These are phyloP conservation scores for Trametes pubescens DNA, from an alignment of 1,284 basidiomycete genomes.

Conservation along the genomic window DNA sequence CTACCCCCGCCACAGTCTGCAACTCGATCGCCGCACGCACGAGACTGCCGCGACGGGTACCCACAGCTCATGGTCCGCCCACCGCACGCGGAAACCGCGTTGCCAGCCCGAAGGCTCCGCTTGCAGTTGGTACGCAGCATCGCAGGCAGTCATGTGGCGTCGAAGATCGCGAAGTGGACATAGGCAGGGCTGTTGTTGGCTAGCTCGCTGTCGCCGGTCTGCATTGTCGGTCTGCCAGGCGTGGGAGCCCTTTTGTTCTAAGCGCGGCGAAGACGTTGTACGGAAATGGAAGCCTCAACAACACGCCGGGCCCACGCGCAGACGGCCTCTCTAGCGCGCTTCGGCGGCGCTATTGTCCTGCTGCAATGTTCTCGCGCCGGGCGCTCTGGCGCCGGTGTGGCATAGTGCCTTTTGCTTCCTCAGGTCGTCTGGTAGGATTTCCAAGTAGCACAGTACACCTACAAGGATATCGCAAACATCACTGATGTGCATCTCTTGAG, in stretches of 20 bases:
- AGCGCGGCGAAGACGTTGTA: constrained; percentile 18
- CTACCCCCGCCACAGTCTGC: not conserved
- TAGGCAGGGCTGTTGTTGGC: constrained; percentile 26
- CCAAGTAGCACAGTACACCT: not conserved
- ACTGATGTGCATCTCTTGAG: not conserved
- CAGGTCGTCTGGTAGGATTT: not conserved
- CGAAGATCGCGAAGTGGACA: constrained; percentile 13
- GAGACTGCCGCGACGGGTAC: not conserved
- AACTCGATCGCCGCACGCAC: not conserved
- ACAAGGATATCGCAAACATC: constrained; percentile 1
- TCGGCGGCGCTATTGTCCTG: constrained; percentile 14
- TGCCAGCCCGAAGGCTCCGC: constrained; percentile 11
- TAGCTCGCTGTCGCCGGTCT: constrained; percentile 17
- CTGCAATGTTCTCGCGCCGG: constrained; percentile 13
- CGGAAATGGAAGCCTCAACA: constrained; percentile 23
- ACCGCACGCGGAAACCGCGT: constrained; percentile 13
- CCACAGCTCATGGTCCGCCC: not conserved
- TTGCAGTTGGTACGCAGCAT: constrained; percentile 6
- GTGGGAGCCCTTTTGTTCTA: constrained; percentile 32
- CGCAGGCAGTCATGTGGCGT: constrained; percentile 16
- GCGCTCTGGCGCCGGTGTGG: not conserved
- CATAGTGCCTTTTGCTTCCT: not conserved
- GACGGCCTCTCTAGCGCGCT: constrained; percentile 3
- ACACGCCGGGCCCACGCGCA: not conserved
- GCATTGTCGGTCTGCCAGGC: constrained; percentile 23